Conservation (phyloP, 768 basidiomycete genomes). For the Xanthoconium purpureum region DNA sequence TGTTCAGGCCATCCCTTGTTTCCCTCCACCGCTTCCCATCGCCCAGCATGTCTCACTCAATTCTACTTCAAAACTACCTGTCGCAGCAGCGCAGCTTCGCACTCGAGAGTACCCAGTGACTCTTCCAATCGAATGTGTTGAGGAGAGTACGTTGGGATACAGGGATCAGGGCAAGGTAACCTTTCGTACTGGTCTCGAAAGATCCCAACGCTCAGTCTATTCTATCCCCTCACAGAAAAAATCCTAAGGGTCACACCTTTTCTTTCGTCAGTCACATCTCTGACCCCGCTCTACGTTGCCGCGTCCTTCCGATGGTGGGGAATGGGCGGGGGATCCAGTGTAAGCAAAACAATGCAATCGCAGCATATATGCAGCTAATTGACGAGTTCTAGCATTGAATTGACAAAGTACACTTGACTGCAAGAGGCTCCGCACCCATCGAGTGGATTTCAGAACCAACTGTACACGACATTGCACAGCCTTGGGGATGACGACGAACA, state of each 20-base stretch:
- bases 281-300: conserved; percentile 2
- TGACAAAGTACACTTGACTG: neutral
- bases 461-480: conserved; percentile 24
- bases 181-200: conserved; percentile 6
- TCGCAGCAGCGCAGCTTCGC: neutral
- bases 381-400: neutral
- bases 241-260: neutral
- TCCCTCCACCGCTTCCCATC: conserved; percentile 31
- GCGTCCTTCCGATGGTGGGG: conserved; percentile 19
- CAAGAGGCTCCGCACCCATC: conserved; percentile 1
- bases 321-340: conserved; percentile 14
- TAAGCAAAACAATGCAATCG: conserved; percentile 7
- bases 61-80: conserved; percentile 8
- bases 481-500: conserved; percentile 12
- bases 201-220: conserved; percentile 7
- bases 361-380: conserved; percentile 16
- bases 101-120: no score
- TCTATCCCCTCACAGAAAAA: neutral
- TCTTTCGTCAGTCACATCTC: neutral
- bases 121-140: neutral
- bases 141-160: neutral
- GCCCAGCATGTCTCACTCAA: conserved; percentile 15
- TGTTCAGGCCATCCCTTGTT: conserved; percentile 32
- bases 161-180: conserved; percentile 29
- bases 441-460: conserved; percentile 6